Evolutionary conservation across 352 stramenopile species (phyloP).

Genomic region (Globisporangium uncinulatum): DNA sequence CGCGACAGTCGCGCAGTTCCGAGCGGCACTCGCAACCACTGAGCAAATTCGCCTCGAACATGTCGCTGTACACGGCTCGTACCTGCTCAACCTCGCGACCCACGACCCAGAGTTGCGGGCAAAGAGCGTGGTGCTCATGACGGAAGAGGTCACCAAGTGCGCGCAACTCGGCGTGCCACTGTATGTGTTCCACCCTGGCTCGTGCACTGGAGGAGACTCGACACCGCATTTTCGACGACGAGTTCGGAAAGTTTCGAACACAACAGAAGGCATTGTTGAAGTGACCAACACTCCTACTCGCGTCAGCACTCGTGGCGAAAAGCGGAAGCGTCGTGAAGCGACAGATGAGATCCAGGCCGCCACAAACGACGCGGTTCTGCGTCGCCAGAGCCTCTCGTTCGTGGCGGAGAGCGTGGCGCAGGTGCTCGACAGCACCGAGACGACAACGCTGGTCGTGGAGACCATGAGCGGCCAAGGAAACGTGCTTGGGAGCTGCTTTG

Average conservation of each 20-base stretch:
- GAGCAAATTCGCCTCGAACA: conserved; percentile 15
- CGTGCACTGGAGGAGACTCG: conserved; percentile 17
- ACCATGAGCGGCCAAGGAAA: conserved; percentile 44
- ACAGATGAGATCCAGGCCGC: too few species aligned
- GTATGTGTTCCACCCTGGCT: conserved; percentile 44
- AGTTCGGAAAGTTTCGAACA: too few species aligned
- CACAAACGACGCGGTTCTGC: conserved; percentile 1
- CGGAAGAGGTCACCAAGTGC: conserved; percentile 38
- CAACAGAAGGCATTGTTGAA: too few species aligned
- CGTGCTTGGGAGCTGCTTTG: conserved; percentile 26
- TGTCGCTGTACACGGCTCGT: conserved; percentile 37
- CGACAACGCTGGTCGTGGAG: conserved; percentile 31
- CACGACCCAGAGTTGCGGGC: conserved; percentile 22
- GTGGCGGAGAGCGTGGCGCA: conserved; percentile 26
- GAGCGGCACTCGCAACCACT: conserved; percentile 9
- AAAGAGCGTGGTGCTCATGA: conserved; percentile 33
- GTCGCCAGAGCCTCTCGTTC: conserved; percentile 17
- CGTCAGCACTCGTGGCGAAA: conserved; percentile 8
- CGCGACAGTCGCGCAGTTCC: conserved; percentile 15
- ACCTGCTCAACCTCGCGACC: conserved; percentile 37
- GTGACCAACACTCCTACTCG: too few species aligned
- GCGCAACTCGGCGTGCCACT: conserved; percentile 26
- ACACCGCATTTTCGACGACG: too few species aligned
- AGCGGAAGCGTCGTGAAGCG: too few species aligned
- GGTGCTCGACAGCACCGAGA: conserved; percentile 20